Base-by-base conservation (phyloP, 805 yeast genomes). In the Kazachstania martiniae region DNA sequence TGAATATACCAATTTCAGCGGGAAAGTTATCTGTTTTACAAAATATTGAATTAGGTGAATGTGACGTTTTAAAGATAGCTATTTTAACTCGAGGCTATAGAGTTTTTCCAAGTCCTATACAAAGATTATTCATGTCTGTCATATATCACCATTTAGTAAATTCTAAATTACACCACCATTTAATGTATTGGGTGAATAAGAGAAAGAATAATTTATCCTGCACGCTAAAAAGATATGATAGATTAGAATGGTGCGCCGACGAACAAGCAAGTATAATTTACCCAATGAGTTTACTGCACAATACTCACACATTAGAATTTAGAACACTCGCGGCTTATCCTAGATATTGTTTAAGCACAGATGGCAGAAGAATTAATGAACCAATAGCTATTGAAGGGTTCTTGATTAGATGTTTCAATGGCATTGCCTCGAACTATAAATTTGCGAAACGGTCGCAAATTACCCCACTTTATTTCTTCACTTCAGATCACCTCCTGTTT, bases 311-410 rank as follows among this genome's bases (percentile, higher is more conserved):
- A 25, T 49, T 86, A n/a, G 89, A 86, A 47, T 51, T 80, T 14
- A 61, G 93, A 26, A 64, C 59, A 13, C 47, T 66, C 17, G 42
- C 49, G 12, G 66, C 65, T 33, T 62, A 64, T 35, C 61, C 70
- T 4, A 47, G 59, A 31, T 24, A 27, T 2, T 47, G 62, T 1
- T 23, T 12, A 3, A 31, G 33, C 32, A 19, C 42, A 21, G 44
- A 41, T 23, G 55, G 51, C 2, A 34, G 37, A 7, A 27, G 32
- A 8, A 7, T 63, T 13, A 30, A 41, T 1, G 94, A 80, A 47
- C 95, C 95, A 0, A 32, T 58, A 0, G 77, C 94, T 0, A 53
- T 85, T 8, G 97, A 89, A 57, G 97, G 97, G 0, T 86, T 81
- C 49, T 52, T 87, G 14, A 59, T 71, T 3, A 65, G 77, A 31